Base-by-base conservation (phyloP, 2,329 filamentous ascomycete species). In the Ophiostoma sp. region DNA sequence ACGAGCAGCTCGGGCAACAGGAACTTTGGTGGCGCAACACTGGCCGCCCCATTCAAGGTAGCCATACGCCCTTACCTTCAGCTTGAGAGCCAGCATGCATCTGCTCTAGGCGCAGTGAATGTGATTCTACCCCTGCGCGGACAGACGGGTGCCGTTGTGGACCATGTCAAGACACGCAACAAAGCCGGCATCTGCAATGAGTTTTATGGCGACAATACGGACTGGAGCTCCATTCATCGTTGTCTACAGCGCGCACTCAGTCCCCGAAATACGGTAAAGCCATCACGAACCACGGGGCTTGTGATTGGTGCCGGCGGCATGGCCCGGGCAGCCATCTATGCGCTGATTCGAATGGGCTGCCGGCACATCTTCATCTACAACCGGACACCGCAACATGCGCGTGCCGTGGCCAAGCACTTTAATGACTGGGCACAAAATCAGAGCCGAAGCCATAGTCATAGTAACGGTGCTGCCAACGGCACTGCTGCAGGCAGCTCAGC, bases 311-410 rank as follows among this genome's bases (percentile, higher is more conserved):
- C 86, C 4, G 86, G 86, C 47, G 89, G 89, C 38, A 92, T 92
- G 88, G 89, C 89, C 5, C 83, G 90, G 69, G 88, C 89, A 3
- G 88, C 89, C 18, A 85, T 91, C 41, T 92, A 92, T 73, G 88
- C 89, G 3, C 83, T 92, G 76, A 82, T 91, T 42, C 88, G 89
- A 72, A 81, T 92, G 3, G 90, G 90, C 7, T 91, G 90, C 69
- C 84, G 86, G 44, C 88, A 89, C 70, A 87, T 92, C 36, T 90
- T 91, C 72, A 83, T 92, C 52, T 87, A 85, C 75, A 92, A 92
- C 74, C 82, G 89, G 40, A 91, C 89, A 0, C 73, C 80, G 16
- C 78, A 81, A 38, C 87, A 86, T 65, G 89, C 89, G 0, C 79
- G 85, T 66, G 82, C 81, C 18, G 83, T 92, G 0, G 88, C 89